A percentile compares a stretch with the other conserved stretches of the same genome.
These are phyloP conservation scores for Aureobasidium melanogenum DNA, from an alignment of 2,329 filamentous ascomycete genomes.

Conservation along the genomic window DNA sequence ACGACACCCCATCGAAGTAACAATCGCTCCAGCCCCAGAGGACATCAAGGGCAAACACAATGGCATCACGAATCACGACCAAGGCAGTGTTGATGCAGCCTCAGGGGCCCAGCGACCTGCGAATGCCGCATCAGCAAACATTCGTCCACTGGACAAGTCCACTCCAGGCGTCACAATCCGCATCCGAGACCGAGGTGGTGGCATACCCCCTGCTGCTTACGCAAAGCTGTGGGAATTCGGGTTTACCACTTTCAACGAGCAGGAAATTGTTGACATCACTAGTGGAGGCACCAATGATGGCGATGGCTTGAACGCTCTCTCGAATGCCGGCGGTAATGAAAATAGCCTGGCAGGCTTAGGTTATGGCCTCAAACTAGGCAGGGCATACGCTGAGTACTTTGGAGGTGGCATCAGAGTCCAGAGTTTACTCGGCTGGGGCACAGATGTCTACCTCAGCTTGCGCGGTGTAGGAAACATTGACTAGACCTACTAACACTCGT, in stretches of 20 bases:
- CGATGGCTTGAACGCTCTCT: constrained; percentile 65
- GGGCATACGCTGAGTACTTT: constrained; percentile 97
- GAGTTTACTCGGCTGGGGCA: constrained; percentile 88
- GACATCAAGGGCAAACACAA: constrained; percentile 23
- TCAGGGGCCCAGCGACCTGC: constrained; percentile 20
- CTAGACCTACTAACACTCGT: neutral
- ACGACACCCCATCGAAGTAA: constrained; percentile 78
- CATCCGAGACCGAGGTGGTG: constrained; percentile 90
- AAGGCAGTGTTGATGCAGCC: constrained; percentile 29
- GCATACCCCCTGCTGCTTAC: constrained; percentile 75
- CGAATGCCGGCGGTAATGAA: constrained; percentile 61
- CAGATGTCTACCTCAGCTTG: constrained; percentile 56
- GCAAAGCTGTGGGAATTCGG: constrained; percentile 94
- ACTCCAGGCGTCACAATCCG: constrained; percentile 85
- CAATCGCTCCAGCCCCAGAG: constrained; percentile 66
- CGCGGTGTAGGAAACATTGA: constrained; percentile 43
- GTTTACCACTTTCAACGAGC: constrained; percentile 86
- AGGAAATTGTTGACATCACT: constrained; percentile 43
- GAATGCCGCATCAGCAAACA: constrained; percentile 26
- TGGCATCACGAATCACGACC: constrained; percentile 26
- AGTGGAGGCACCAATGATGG: constrained; percentile 36
- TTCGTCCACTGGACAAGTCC: constrained; percentile 39
- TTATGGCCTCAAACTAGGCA: constrained; percentile 73
- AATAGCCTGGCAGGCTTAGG: constrained; percentile 81
- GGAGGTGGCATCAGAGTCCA: constrained; percentile 93